Conservation (phyloP, 768 basidiomycete species). For the Trametes villosa region DNA sequence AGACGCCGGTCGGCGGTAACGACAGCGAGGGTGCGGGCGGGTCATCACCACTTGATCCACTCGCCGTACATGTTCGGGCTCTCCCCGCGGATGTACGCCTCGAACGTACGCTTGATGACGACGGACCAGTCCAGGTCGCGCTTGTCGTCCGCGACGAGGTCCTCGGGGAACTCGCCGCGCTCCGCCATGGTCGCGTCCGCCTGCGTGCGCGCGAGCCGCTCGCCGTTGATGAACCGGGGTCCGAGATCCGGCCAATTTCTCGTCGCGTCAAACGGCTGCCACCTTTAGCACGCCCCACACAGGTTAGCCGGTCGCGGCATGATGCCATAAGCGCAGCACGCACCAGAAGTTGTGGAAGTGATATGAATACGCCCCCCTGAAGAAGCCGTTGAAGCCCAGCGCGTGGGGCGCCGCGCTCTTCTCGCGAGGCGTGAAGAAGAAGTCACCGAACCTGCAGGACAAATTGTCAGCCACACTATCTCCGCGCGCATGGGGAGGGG, state of each 20-base stretch:
- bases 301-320: background rate
- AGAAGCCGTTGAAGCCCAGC: conserved; percentile 94
- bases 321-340: conserved; percentile 29
- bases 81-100: conserved; percentile 90
- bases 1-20: background rate
- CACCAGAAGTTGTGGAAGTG: conserved; percentile 96
- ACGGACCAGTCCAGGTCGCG: conserved; percentile 91
- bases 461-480: background rate
- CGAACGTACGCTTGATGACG: conserved; percentile 94
- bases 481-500: background rate
- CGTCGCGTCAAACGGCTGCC: conserved; percentile 91
- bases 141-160: conserved; percentile 62
- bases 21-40: background rate
- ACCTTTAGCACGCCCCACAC: conserved; percentile 54
- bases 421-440: conserved; percentile 80
- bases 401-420: conserved; percentile 84
- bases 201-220: conserved; percentile 63
- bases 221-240: conserved; percentile 72
- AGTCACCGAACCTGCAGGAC: conserved; percentile 75
- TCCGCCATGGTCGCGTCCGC: conserved; percentile 34
- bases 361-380: conserved; percentile 93
- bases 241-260: conserved; percentile 98
- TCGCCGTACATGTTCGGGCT: conserved; percentile 96
- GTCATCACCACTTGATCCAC: conserved; percentile 52
- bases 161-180: conserved; percentile 42